Conservation (phyloP, 164 flowering plant genomes). For the Chloranthus sessilifolius region DNA sequence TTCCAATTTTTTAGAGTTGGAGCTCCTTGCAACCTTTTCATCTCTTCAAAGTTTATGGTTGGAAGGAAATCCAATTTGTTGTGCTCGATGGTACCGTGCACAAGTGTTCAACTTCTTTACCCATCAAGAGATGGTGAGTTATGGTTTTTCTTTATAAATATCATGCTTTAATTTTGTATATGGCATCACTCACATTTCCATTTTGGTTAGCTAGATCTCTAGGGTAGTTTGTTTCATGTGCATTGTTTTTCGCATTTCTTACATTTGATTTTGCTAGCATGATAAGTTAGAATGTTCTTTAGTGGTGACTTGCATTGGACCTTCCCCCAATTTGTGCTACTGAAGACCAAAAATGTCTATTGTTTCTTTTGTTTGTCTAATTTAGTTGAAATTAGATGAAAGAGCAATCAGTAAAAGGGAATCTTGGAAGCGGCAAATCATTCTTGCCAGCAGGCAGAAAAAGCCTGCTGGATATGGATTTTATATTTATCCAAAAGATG, state of each 20-base stretch:
- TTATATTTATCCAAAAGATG: constrained; percentile 63
- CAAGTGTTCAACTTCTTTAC: constrained; percentile 72
- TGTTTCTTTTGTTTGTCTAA: constrained; percentile 11
- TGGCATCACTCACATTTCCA: too few species aligned
- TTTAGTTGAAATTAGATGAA: constrained; percentile 75
- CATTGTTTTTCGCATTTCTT: too few species aligned
- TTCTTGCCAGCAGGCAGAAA: constrained; percentile 70
- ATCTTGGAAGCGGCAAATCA: constrained; percentile 74
- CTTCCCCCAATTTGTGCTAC: too few species aligned
- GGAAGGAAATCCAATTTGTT: constrained; percentile 94
- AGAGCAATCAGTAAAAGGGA: constrained; percentile 64
- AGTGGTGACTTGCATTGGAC: too few species aligned
- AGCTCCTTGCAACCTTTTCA: constrained; percentile 60
- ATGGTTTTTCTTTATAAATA: not conserved
- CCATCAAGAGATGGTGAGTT: constrained; percentile 62
- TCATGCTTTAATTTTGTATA: too few species aligned
- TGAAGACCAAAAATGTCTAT: constrained; percentile 2
- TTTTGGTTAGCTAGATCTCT: too few species aligned
- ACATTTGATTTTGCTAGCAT: too few species aligned
- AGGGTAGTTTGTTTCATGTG: too few species aligned
- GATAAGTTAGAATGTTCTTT: too few species aligned
- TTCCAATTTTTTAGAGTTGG: constrained; percentile 79
- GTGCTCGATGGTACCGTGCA: constrained; percentile 84
- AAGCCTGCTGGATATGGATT: constrained; percentile 87
- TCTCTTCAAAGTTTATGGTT: constrained; percentile 65